These are phyloP conservation scores for Coleophoma eucalyptorum DNA, from an alignment of 2,329 filamentous ascomycete species.

Conservation along the genomic window DNA sequence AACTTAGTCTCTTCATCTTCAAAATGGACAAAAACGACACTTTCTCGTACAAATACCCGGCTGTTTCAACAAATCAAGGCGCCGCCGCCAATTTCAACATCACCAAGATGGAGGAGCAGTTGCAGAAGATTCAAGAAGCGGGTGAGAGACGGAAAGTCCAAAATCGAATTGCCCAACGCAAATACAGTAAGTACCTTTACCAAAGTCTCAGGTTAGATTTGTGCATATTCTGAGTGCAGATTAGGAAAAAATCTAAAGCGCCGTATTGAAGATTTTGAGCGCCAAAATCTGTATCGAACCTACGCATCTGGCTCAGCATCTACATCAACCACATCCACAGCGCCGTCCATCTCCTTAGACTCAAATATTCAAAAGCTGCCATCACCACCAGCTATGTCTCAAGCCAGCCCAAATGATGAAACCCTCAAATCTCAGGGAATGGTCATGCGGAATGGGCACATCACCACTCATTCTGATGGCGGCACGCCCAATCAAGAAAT, in stretches of 20 bases:
- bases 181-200: conserved; percentile 2
- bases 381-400: background rate
- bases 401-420: background rate
- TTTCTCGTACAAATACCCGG: background rate
- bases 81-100: background rate
- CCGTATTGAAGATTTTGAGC: conserved; percentile 3
- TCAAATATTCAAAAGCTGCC: background rate
- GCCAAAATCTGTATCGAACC: background rate
- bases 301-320: background rate
- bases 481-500: background rate
- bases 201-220: background rate
- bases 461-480: background rate
- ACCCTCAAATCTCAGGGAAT: background rate
- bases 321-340: background rate
- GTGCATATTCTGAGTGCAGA: background rate
- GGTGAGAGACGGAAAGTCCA: conserved; percentile 5
- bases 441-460: background rate
- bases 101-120: conserved; percentile 1
- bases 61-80: background rate
- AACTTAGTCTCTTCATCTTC: background rate
- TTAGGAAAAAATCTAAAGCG: conserved; percentile 4
- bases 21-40: background rate
- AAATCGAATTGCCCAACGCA: conserved; percentile 5
- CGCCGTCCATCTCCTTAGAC: background rate
- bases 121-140: conserved; percentile 3